Conservation (phyloP, 306 rosid genomes). For the Ormosia semicastrata region DNA sequence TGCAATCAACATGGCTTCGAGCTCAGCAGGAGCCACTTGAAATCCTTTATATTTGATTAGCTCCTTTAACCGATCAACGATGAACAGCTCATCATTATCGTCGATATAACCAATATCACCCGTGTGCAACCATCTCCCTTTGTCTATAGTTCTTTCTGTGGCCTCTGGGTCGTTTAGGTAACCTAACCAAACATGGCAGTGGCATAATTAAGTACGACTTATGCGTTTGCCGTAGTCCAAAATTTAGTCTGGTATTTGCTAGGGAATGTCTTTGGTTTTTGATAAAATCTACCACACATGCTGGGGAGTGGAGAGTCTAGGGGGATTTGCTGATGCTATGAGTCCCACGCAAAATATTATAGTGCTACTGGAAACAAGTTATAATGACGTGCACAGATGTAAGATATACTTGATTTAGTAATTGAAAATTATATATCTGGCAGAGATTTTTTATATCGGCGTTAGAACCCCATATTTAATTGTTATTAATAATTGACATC, state of each 20-base stretch:
- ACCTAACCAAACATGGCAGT: constrained; percentile 36
- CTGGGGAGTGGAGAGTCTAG: too few relatives aligned
- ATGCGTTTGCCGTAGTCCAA: too few relatives aligned
- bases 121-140: constrained; percentile 76
- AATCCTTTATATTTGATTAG: constrained; percentile 84
- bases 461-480: not conserved
- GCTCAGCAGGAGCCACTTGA: constrained; percentile 93
- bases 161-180: constrained; percentile 74
- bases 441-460: not conserved
- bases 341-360: too few relatives aligned
- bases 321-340: too few relatives aligned
- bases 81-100: constrained; percentile 64
- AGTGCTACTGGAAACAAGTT: too few relatives aligned
- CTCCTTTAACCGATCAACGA: constrained; percentile 80
- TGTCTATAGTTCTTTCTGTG: constrained; percentile 60
- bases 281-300: too few relatives aligned
- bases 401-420: not conserved
- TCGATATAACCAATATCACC: constrained; percentile 82
- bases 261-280: too few relatives aligned
- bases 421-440: not conserved
- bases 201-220: too few relatives aligned
- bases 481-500: too few relatives aligned
- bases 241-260: too few relatives aligned
- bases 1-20: constrained; percentile 67
- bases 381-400: too few relatives aligned